Evolutionary conservation across 1,284 basidiomycete species (phyloP).

Genomic region (Pseudozyma pruni): DNA sequence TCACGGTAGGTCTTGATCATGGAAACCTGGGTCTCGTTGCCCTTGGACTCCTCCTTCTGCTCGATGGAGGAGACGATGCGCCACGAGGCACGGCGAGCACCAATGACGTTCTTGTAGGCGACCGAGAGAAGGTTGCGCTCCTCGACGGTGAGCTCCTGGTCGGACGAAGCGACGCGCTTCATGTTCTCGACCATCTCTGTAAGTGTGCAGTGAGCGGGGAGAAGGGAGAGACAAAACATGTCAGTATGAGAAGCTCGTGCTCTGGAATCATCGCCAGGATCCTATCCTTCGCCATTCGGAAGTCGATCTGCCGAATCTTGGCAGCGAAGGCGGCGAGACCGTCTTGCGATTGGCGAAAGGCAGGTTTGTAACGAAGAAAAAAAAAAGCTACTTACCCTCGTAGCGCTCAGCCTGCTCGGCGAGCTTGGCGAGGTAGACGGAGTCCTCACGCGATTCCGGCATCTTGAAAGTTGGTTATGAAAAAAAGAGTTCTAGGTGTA

Average conservation of each 20-base stretch:
- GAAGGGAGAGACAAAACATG: background rate
- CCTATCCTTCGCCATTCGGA: too few species aligned
- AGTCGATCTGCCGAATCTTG: background rate
- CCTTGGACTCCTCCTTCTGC: constrained; percentile 99
- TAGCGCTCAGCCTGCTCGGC: constrained; percentile 69
- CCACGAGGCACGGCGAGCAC: constrained; percentile 98
- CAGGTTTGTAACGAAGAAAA: too few species aligned
- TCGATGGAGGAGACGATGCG: constrained; percentile 99
- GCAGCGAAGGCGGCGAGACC: background rate
- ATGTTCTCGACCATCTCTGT: constrained; percentile 69
- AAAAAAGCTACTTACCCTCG: constrained; percentile 65
- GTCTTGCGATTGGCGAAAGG: background rate
- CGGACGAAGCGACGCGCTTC: constrained; percentile 68
- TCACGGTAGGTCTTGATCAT: constrained; percentile 99
- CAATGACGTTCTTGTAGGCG: constrained; percentile 99
- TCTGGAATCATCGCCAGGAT: background rate
- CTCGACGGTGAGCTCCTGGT: constrained; percentile 88
- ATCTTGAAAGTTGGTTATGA: constrained; percentile 48
- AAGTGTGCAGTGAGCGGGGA: background rate
- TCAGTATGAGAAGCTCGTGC: constrained; percentile 1
- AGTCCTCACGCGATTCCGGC: constrained; percentile 66
- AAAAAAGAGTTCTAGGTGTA: constrained; percentile 28
- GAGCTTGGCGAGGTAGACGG: constrained; percentile 68
- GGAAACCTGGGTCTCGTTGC: constrained; percentile 94
- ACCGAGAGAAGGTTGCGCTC: constrained; percentile 99